A percentile compares a stretch with the other conserved stretches of the same genome.
These are phyloP conservation scores for Centella asiatica DNA, from an alignment of 129 eudicot species.

Conservation along the genomic window DNA sequence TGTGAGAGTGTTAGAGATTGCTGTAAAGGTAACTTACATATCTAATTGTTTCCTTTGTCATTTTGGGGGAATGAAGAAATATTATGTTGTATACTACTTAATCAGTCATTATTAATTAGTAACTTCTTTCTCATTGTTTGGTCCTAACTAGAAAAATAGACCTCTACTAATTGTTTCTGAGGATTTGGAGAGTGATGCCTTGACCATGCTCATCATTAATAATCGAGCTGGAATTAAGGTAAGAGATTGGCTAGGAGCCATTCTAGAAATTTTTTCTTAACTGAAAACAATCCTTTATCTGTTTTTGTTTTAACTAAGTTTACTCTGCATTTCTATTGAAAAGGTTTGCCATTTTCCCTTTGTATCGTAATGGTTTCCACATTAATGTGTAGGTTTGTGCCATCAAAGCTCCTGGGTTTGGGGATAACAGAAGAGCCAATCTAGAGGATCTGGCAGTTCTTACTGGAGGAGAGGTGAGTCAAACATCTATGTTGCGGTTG, in stretches of 20 bases:
- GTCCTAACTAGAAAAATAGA: slow-evolving; percentile 37
- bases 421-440: slow-evolving; percentile 89
- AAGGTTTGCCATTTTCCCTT: neutral
- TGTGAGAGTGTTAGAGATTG: slow-evolving; percentile 75
- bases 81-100: neutral
- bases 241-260: slow-evolving; percentile 1
- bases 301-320: too few species aligned
- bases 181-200: slow-evolving; percentile 83
- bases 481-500: slow-evolving; percentile 12
- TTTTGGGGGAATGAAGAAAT: neutral
- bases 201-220: slow-evolving; percentile 76
- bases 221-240: slow-evolving; percentile 88
- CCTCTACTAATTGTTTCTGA: slow-evolving; percentile 88
- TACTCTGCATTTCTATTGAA: neutral
- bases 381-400: slow-evolving; percentile 72
- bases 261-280: neutral
- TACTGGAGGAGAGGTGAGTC: slow-evolving; percentile 91
- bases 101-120: neutral
- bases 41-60: neutral
- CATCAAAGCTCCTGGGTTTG: slow-evolving; percentile 98
- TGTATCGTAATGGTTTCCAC: neutral
- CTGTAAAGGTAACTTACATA: slow-evolving; percentile 56
- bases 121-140: slow-evolving; percentile 3
- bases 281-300: too few species aligned
- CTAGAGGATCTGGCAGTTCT: slow-evolving; percentile 90